These are phyloP conservation scores for Glonium stellatum DNA, from an alignment of 495 filamentous ascomycete genomes.

Conservation along the genomic window DNA sequence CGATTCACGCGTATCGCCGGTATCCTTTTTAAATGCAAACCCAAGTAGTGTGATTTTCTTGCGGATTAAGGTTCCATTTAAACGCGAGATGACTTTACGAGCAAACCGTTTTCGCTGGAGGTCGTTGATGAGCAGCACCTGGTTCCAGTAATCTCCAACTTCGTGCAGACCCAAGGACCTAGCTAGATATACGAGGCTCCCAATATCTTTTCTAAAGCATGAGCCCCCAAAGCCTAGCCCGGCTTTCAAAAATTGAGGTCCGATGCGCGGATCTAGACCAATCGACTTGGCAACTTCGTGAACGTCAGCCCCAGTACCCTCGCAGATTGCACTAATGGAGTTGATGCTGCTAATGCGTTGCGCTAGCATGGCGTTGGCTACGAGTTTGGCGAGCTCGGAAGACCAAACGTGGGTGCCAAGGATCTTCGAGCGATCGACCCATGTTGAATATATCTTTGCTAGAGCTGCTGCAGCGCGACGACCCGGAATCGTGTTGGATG, in stretches of 20 bases:
- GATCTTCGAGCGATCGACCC: constrained; percentile 58
- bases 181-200: constrained; percentile 67
- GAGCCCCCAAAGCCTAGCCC: constrained; percentile 77
- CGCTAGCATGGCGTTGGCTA: constrained; percentile 74
- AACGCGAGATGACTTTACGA: constrained; percentile 53
- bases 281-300: constrained; percentile 63
- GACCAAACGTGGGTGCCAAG: constrained; percentile 71
- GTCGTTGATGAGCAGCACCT: constrained; percentile 70
- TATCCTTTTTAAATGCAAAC: constrained; percentile 78
- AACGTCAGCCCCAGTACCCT: constrained; percentile 68
- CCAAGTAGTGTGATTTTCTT: constrained; percentile 73
- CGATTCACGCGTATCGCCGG: constrained; percentile 68
- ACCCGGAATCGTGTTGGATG: constrained; percentile 49
- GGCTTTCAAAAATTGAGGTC: constrained; percentile 65
- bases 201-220: constrained; percentile 78
- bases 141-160: constrained; percentile 69
- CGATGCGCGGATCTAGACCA: constrained; percentile 66
- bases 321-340: constrained; percentile 50
- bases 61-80: constrained; percentile 60
- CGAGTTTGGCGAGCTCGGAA: constrained; percentile 72
- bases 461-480: constrained; percentile 57
- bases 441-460: constrained; percentile 59
- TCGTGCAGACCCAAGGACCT: constrained; percentile 62
- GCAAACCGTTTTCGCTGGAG: constrained; percentile 65
- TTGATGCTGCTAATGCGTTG: constrained; percentile 83